A percentile compares a stretch with the other conserved stretches of the same genome.
These are phyloP conservation scores for Tetrahymena malaccensis DNA, from an alignment of 73 alveolate species.

Conservation along the genomic window DNA sequence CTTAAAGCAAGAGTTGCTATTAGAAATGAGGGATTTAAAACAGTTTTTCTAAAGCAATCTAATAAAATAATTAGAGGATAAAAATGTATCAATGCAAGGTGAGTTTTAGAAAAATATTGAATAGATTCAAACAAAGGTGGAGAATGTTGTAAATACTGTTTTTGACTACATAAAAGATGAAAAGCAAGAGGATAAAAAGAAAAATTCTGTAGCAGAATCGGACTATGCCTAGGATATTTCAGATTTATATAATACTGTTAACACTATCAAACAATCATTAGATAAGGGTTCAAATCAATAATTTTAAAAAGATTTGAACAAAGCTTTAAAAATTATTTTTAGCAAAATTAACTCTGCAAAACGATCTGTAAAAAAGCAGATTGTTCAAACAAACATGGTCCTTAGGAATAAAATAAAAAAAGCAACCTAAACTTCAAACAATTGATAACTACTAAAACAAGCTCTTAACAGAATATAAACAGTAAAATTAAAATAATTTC, in stretches of 20 bases:
- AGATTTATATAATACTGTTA: neutral
- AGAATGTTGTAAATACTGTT: neutral
- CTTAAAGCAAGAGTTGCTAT: neutral
- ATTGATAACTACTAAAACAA: no score
- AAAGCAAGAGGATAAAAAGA: neutral
- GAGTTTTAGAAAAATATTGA: neutral
- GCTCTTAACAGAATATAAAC: no score
- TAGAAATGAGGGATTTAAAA: neutral
- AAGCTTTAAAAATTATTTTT: neutral
- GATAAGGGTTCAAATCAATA: neutral
- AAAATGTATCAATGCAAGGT: neutral
- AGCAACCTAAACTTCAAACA: neutral
- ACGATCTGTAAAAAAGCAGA: neutral
- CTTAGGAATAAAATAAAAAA: neutral
- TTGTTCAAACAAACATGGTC: neutral
- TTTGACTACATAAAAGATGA: neutral
- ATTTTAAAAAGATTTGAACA: neutral
- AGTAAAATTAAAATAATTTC: no score
- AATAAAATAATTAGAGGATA: neutral
- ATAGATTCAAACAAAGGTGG: neutral
- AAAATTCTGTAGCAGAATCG: neutral
- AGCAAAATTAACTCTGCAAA: neutral
- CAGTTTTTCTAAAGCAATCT: neutral
- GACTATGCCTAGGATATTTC: neutral
- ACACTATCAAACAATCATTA: neutral